Evolutionary conservation across 176 grass and related monocot genomes (phyloP), one percentile per base, ranked within the genome.

Genomic region (Phoenix roebelenii): DNA sequence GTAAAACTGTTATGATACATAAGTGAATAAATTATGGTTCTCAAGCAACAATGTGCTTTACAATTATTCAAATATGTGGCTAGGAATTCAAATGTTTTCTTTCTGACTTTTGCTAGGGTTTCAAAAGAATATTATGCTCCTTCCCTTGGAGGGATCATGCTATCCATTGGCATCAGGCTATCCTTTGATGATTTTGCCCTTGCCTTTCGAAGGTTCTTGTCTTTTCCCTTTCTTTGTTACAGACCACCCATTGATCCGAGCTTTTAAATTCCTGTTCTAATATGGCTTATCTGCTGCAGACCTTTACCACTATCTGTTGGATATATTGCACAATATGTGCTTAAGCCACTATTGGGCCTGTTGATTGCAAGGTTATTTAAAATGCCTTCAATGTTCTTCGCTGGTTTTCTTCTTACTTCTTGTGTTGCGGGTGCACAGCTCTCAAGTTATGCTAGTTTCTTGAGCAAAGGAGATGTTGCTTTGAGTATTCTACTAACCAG

Each of bases 401-500:
- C 90, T 0, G 90, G 90, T 39, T 95, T 95, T n/a, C 68, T 95
- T 53, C 90, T 95, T 52, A 89, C 77, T 3, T 95, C 85, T 64
- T 95, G 85, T 22, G 85, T 95, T 50, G 75, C 90, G 0, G 90
- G 90, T 16, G 90, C 90, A 44, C 90, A 89, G 52, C 75, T 95
- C 58, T 89, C 90, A 17, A 95, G 85, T 64, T 95, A 95, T 81
- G 90, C 90, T 52, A 89, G 79, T 73, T 89, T 89, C 67, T 76
- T 95, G 59, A 86, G 82, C 70, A 86, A 95, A 85, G 82, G 85
- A 61, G 90, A 95, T 74, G 82, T 95, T 51, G 90, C 85, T 1
- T 81, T 95, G 60, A 95, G 90, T 66, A 95, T 95, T 80, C 69
- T 95, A 61, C 55, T 95, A 54, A 95, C 90, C 54, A 95, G 82